Evolutionary conservation across 768 basidiomycete genomes (phyloP).

Genomic region (Leccinum disarticulatum): DNA sequence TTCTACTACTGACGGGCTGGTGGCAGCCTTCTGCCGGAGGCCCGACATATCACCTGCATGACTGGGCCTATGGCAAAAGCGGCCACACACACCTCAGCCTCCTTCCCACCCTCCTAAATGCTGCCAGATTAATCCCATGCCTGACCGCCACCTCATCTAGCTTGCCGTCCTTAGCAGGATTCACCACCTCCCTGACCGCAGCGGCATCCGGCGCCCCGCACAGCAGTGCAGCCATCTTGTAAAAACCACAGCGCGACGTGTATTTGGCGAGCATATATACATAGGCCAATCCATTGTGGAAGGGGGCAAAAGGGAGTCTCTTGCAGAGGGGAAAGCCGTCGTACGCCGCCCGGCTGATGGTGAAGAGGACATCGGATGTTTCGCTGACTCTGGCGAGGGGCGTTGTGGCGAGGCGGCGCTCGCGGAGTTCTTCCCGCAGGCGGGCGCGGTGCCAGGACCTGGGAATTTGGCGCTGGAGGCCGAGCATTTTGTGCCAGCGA

Average conservation of each 20-base stretch:
- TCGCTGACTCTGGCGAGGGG: constrained; percentile 12
- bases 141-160: constrained; percentile 15
- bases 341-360: constrained; percentile 13
- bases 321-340: constrained; percentile 13
- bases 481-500: constrained; percentile 11
- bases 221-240: constrained; percentile 14
- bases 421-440: constrained; percentile 9
- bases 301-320: constrained; percentile 12
- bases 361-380: constrained; percentile 15
- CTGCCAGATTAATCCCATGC: constrained; percentile 10
- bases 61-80: constrained; percentile 16
- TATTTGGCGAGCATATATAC: constrained; percentile 14
- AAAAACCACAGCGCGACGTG: constrained; percentile 16
- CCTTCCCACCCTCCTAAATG: constrained; percentile 13
- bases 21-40: too few relatives aligned
- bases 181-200: constrained; percentile 14
- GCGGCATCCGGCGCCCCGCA: constrained; percentile 12
- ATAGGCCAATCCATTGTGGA: constrained; percentile 10
- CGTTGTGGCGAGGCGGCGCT: constrained; percentile 13
- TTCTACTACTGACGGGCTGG: too few relatives aligned
- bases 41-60: constrained; percentile 11
- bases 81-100: constrained; percentile 13
- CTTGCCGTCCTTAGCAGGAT: constrained; percentile 14
- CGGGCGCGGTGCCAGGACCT: constrained; percentile 7
- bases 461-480: constrained; percentile 10